Evolutionary conservation across 2,329 filamentous ascomycete genomes (phyloP), one percentile per base, ranked within the genome.

Genomic region (Colletotrichum lindemuthianum): DNA sequence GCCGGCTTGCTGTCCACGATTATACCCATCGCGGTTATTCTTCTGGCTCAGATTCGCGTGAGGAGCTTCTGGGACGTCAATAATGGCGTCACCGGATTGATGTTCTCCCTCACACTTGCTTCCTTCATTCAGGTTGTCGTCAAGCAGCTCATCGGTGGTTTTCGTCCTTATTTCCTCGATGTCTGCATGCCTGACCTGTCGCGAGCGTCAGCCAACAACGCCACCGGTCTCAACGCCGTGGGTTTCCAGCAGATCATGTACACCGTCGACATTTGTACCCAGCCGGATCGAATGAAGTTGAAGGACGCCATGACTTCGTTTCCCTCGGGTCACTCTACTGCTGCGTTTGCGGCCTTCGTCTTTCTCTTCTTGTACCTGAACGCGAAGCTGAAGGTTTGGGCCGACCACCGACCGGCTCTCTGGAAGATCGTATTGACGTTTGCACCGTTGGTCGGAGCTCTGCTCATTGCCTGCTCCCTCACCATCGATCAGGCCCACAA

Each of bases 361-460:
- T 92, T 86, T 71, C 76, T 92, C 8, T 88, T 83, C 68, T 78
- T 92, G 10, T 92, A 90, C 78, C 79, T 91, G 33, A 91, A 92
- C 70, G 89, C 88, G 39, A 92, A 92, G 77, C 78, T 92, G 43
- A 92, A 92, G 77, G 84, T 91, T 54, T 91, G 86, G 78, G 80
- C 84, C 16, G 88, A 90, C 73, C 86, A 90, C 72, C 87, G 89
- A 63, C 84, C 89, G 0, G 81, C 85, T 0, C 84, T 90, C 75
- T 92, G 88, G 89, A 91, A 90, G 74, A 76, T 91, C 4, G 77
- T 85, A 4, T 80, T 82, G 9, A 78, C 86, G 3, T 85, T 87
- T 67, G 73, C 83, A 0, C 90, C 90, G 0, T 74, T 92, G 2
- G 80, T 92, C 0, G 85, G 81, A 2, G 88, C 88, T 1, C 78